Evolutionary conservation across 441 rosid genomes (phyloP), one percentile per base, ranked within the genome.

Genomic region (Brassica balearica): DNA sequence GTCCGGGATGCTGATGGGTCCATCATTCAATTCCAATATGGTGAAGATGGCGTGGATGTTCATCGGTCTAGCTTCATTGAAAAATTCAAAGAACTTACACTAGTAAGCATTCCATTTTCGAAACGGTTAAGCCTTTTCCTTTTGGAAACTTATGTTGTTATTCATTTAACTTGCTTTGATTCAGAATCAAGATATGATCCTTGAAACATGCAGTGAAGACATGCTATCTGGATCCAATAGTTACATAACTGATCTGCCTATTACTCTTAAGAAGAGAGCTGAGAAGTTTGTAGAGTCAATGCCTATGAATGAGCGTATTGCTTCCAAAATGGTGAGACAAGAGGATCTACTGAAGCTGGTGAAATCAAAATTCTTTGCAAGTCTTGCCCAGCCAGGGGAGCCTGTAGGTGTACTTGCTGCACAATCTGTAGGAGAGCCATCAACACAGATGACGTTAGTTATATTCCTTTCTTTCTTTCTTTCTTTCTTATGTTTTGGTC

Each of bases 371-470:
- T 96, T 84, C 83, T 81, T 90, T 74, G 83, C 85, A 29, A 92
- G 96, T 84, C 98, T 96, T 69, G 99, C 97, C 43, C 98, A 94
- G 85, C 99, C 98, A 60, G 99, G 99, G 71, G 99, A 96, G 83
- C 97, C 99, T 22, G 97, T 96, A 76, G 99, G 99, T 79, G 90
- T 96, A 82, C 96, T 96, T 82, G 98, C 99, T 71, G 92, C 97
- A 75, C 99, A 96, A 73, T 96, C 99, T 82, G 99, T 96, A 1
- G 99, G 99, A 82, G 99, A 96, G 88, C 99, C 99, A 69, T 96
- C 99, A 5, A 96, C 99, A 67, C 99, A 96, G 81, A 96, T 96
- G 99, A 94, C 99, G 98, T 96, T 79, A 88, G 91, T 74, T 79
- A 79, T 51, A 71, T 73, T 68, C 80, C 77, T 43, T 74, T 65